Conservation (phyloP, 2,329 filamentous ascomycete genomes). For the Metarhizium rileyi region DNA sequence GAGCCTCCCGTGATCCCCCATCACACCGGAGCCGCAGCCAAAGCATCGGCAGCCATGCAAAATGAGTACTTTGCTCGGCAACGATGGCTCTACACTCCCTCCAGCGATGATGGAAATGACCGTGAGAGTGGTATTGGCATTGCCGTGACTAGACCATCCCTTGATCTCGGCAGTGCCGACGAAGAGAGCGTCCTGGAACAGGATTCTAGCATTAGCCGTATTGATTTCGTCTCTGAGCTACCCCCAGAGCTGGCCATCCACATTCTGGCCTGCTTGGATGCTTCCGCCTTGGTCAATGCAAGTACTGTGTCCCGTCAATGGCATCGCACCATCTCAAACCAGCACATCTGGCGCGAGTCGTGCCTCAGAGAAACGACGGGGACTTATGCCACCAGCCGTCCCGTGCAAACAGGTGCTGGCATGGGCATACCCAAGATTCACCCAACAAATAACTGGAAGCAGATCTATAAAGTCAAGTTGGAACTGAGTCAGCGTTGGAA, state of each 20-base stretch:
- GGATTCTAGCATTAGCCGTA: constrained; percentile 35
- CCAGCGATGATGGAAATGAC: constrained; percentile 41
- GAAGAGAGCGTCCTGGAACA: constrained; percentile 20
- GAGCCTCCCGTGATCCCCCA: constrained; percentile 52
- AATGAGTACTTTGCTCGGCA: constrained; percentile 37
- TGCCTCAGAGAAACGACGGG: constrained; percentile 51
- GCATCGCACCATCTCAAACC: constrained; percentile 36
- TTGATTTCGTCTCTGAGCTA: constrained; percentile 48
- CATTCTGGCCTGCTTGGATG: constrained; percentile 47
- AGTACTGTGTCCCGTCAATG: constrained; percentile 42
- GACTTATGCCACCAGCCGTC: constrained; percentile 48
- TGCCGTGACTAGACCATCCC: constrained; percentile 35
- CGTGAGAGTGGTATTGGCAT: constrained; percentile 58
- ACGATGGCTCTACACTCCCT: constrained; percentile 31
- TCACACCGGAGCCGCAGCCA: constrained; percentile 50
- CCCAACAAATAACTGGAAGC: constrained; percentile 71
- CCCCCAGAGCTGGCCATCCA: constrained; percentile 51
- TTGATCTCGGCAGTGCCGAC: constrained; percentile 27
- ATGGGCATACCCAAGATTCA: constrained; percentile 44
- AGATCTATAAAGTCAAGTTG: constrained; percentile 69
- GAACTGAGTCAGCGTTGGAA: constrained; percentile 74
- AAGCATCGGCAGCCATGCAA: constrained; percentile 50
- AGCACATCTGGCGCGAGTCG: constrained; percentile 54
- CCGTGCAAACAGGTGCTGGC: constrained; percentile 43
- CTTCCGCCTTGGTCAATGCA: constrained; percentile 37